phyloP scores from a whole-genome alignment of 768 basidiomycete species.

The Ephemerocybe angulata region DNA sequence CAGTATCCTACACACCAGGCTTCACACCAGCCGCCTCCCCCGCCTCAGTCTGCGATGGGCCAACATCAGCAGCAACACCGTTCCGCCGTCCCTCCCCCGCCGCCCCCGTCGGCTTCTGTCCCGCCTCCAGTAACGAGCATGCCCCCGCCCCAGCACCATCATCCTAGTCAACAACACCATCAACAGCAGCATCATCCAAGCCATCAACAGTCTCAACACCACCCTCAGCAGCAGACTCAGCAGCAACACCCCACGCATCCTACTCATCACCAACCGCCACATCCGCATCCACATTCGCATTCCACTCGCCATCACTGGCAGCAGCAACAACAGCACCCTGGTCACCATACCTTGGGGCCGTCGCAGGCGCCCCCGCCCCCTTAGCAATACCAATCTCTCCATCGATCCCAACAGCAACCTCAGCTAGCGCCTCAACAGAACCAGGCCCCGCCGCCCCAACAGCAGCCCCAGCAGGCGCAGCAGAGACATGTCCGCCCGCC shows the following conservation, averaged over 20 bases:
- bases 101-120: background rate
- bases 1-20: background rate
- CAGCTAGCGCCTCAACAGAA: slow-evolving; percentile 6
- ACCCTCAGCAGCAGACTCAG: background rate
- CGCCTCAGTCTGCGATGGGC: too few species aligned
- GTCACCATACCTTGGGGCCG: slow-evolving; percentile 4
- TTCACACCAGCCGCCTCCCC: background rate
- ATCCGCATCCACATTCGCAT: too few species aligned
- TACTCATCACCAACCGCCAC: slow-evolving; percentile 3
- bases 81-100: too few species aligned
- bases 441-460: slow-evolving; percentile 6
- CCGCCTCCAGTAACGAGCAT: background rate
- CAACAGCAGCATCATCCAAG: too few species aligned
- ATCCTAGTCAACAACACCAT: too few species aligned
- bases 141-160: too few species aligned
- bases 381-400: slow-evolving; percentile 2
- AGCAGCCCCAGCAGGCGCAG: slow-evolving; percentile 14
- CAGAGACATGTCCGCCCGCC: background rate
- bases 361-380: slow-evolving; percentile 13
- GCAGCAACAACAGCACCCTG: slow-evolving; percentile 3
- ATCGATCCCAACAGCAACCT: slow-evolving; percentile 1
- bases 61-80: too few species aligned
- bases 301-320: slow-evolving; percentile 9
- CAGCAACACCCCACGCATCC: slow-evolving; percentile 6
- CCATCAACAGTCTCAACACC: too few species aligned